These are phyloP conservation scores for Hygrocybe coccinea DNA, from an alignment of 768 basidiomycete genomes.

Conservation along the genomic window DNA sequence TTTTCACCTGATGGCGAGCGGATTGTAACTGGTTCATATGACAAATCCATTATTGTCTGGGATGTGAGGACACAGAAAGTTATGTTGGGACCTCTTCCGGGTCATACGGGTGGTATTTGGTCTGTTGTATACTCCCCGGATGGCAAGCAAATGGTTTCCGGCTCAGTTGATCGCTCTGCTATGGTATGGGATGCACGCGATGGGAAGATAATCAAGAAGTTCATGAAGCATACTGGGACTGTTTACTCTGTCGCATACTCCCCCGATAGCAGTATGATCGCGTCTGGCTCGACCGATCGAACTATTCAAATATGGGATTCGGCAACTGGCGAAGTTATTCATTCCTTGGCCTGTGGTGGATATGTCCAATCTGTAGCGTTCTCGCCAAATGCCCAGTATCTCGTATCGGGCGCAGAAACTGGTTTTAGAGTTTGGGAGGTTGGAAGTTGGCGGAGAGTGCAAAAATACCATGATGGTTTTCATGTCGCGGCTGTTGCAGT, in stretches of 20 bases:
- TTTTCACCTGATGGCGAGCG: conserved; percentile 59
- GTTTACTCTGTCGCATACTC: background rate
- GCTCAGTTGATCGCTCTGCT: background rate
- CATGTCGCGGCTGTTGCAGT: no score
- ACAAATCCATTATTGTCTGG: conserved; percentile 69
- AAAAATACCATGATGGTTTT: no score
- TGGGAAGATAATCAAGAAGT: background rate
- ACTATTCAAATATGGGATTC: background rate
- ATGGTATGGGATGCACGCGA: background rate
- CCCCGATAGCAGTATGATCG: background rate
- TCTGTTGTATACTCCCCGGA: background rate
- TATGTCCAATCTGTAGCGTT: no score
- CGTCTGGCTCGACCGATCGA: background rate
- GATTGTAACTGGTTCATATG: conserved; percentile 61
- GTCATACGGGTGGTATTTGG: no score
- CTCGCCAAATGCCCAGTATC: background rate
- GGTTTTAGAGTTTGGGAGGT: background rate
- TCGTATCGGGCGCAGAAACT: background rate
- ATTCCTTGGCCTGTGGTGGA: no score
- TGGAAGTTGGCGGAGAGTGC: no score
- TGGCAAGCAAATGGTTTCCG: background rate
- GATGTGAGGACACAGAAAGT: conserved; percentile 49
- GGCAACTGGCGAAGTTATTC: no score
- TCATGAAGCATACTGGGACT: background rate
- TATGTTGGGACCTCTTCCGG: conserved; percentile 40